These are phyloP conservation scores for Didymella sp. DNA, from an alignment of 2,329 filamentous ascomycete genomes.

Conservation along the genomic window DNA sequence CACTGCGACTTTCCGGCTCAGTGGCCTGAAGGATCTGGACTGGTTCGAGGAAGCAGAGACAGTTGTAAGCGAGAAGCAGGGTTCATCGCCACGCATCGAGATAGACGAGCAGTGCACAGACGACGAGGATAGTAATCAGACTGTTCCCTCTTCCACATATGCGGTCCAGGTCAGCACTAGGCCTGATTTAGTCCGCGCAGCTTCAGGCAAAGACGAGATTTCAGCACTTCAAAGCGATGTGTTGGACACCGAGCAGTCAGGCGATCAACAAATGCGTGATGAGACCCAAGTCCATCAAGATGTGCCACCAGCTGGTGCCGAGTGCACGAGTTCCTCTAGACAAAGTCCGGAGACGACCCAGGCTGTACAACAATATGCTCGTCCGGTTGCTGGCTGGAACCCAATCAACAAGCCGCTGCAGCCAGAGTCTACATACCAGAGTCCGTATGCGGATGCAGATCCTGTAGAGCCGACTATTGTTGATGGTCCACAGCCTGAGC, in stretches of 20 bases:
- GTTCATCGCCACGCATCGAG: not conserved
- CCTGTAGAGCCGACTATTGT: not conserved
- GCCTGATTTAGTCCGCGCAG: not conserved
- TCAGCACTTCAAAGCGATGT: not conserved
- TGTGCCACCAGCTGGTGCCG: not conserved
- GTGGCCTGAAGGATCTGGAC: conserved; percentile 40
- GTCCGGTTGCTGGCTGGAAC: conserved; percentile 20
- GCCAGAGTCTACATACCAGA: conserved; percentile 21
- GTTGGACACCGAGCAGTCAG: not conserved
- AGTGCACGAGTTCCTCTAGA: not conserved
- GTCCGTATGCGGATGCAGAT: conserved; percentile 25
- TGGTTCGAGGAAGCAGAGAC: conserved; percentile 40
- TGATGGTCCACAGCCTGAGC: not conserved
- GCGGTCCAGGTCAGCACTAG: not conserved
- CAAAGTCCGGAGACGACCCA: not conserved
- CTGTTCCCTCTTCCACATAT: too few relatives aligned
- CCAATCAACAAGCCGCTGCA: conserved; percentile 26
- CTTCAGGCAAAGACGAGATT: not conserved
- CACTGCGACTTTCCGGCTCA: conserved; percentile 53
- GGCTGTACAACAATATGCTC: not conserved
- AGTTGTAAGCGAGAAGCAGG: not conserved
- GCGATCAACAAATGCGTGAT: not conserved
- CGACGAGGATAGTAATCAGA: not conserved
- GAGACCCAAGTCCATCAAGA: not conserved
- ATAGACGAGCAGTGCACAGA: not conserved